Evolutionary conservation across 306 rosid species (phyloP).

Genomic region (Vigna unguiculata): DNA sequence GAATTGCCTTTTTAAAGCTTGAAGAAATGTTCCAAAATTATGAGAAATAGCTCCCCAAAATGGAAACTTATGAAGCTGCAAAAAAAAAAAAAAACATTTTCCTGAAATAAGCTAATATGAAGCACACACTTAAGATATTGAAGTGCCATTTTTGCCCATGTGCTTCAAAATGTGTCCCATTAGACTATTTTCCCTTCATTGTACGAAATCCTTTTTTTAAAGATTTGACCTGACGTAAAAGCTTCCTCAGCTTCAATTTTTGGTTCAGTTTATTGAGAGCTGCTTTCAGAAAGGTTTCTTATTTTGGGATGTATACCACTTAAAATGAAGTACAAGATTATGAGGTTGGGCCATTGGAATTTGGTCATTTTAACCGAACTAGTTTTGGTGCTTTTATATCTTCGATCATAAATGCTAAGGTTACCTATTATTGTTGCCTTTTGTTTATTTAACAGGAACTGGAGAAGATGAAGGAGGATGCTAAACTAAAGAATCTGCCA

Average conservation of each 20-base stretch:
- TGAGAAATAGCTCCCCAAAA: neutral
- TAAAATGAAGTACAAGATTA: neutral
- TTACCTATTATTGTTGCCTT: slow-evolving; percentile 7
- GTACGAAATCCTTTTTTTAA: neutral
- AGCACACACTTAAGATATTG: neutral
- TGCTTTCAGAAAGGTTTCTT: slow-evolving; percentile 7
- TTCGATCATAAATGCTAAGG: neutral
- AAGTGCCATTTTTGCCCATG: slow-evolving; percentile 1
- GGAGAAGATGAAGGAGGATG: slow-evolving; percentile 91
- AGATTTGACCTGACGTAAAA: neutral
- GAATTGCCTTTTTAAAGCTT: neutral
- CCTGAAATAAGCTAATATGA: neutral
- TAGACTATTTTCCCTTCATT: neutral
- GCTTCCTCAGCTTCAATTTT: neutral
- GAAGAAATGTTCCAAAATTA: neutral
- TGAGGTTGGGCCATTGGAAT: slow-evolving; percentile 10
- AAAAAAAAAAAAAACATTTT: neutral
- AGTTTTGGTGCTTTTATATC: slow-evolving; percentile 27
- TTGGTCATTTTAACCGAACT: slow-evolving; percentile 6
- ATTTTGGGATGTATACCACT: slow-evolving; percentile 16
- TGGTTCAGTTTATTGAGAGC: slow-evolving; percentile 31
- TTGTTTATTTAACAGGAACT: slow-evolving; percentile 65
- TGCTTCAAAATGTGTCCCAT: slow-evolving; percentile 6
- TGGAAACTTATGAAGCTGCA: neutral
- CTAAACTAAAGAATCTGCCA: slow-evolving; percentile 78